Percentiles rank a stretch among this genome's conserved stretches.
These are phyloP conservation scores for Starmera caribaea DNA, from an alignment of 805 yeast species.

Conservation along the genomic window DNA sequence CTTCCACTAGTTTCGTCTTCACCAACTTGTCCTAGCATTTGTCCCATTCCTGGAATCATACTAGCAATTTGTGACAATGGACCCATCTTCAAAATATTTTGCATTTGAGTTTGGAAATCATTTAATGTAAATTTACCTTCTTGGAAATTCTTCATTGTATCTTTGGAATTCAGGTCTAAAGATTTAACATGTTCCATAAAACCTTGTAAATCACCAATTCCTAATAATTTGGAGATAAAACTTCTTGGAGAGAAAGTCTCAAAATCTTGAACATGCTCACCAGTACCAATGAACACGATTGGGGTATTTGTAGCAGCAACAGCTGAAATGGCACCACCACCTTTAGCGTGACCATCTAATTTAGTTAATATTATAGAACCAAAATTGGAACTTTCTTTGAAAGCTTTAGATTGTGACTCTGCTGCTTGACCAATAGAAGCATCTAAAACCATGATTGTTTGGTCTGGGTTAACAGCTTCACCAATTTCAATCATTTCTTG, in stretches of 20 bases:
- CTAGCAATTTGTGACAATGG: conserved; percentile 89
- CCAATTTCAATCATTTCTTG: conserved; percentile 93
- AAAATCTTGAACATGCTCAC: conserved; percentile 90
- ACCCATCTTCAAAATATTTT: conserved; percentile 93
- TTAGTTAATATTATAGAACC: conserved; percentile 94
- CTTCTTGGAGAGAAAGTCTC: conserved; percentile 86
- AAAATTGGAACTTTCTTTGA: conserved; percentile 85
- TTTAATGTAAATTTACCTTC: conserved; percentile 90
- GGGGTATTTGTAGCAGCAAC: conserved; percentile 97
- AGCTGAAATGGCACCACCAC: conserved; percentile 99
- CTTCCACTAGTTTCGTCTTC: conserved; percentile 85
- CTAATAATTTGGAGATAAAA: conserved; percentile 84
- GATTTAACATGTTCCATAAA: conserved; percentile 90
- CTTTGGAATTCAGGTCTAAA: conserved; percentile 79
- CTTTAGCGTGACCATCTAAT: conserved; percentile 98
- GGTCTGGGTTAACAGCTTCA: conserved; percentile 82
- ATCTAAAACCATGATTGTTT: conserved; percentile 95
- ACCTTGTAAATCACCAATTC: conserved; percentile 93
- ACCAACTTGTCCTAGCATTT: conserved; percentile 78
- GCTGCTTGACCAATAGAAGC: conserved; percentile 99
- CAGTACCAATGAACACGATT: conserved; percentile 93
- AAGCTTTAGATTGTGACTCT: conserved; percentile 87
- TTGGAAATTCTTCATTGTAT: conserved; percentile 82
- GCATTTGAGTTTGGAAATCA: conserved; percentile 92
- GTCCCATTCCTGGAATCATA: conserved; percentile 90